Conservation (phyloP, 345 rosid genomes). For the Murraya paniculata region DNA sequence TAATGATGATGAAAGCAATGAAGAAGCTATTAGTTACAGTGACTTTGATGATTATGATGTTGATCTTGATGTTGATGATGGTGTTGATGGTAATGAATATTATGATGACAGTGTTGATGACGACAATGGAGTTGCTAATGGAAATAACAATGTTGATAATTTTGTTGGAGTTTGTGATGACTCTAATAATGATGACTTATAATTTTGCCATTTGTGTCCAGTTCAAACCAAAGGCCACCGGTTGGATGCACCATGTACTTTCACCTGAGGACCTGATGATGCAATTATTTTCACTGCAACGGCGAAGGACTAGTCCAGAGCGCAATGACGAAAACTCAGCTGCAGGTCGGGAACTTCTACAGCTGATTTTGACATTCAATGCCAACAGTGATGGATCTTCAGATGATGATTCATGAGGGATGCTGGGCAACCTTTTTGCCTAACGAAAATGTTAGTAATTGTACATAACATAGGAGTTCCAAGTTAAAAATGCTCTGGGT, state of each 20-base stretch:
- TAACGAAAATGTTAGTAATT: slow-evolving; percentile 8
- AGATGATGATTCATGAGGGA: slow-evolving; percentile 35
- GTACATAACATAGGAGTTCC: slow-evolving; percentile 26
- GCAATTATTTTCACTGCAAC: slow-evolving; percentile 49
- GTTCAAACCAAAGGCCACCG: slow-evolving; percentile 53
- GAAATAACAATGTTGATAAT: slow-evolving; percentile 9
- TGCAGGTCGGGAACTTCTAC: slow-evolving; percentile 42
- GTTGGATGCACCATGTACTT: slow-evolving; percentile 47
- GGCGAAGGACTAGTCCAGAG: slow-evolving; percentile 35
- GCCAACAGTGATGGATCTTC: slow-evolving; percentile 38
- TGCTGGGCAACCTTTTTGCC: background rate
- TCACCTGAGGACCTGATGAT: slow-evolving; percentile 49
- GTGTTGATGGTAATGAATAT: background rate
- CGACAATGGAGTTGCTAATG: slow-evolving; percentile 19
- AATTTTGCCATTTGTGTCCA: slow-evolving; percentile 53
- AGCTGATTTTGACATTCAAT: slow-evolving; percentile 45
- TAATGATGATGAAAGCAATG: slow-evolving; percentile 18
- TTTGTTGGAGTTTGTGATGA: slow-evolving; percentile 19
- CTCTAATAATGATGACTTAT: slow-evolving; percentile 30
- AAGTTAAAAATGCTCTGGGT: background rate
- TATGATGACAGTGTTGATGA: slow-evolving; percentile 11
- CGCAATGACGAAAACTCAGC: slow-evolving; percentile 38
- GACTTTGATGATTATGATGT: slow-evolving; percentile 9
- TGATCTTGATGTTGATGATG: slow-evolving; percentile 9
- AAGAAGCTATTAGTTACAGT: slow-evolving; percentile 6